Percentiles rank a stretch among this genome's conserved stretches.
Conservation (phyloP, 208 protist species). For the Wallacemonas rigidus region DNA sequence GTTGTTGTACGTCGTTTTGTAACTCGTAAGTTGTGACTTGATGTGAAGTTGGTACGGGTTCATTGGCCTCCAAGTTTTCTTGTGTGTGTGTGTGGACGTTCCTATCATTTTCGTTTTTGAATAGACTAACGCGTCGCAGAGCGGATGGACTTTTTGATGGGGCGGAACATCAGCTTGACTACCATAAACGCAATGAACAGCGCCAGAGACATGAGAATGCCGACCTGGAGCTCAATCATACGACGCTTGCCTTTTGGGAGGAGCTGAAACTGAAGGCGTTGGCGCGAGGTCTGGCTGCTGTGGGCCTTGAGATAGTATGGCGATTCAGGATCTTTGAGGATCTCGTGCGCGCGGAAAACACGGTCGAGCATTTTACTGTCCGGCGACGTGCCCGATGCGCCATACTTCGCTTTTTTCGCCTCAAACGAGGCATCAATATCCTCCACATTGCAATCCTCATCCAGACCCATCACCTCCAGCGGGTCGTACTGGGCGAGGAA, state of each 20-base stretch:
- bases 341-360: constrained; percentile 77
- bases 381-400: constrained; percentile 54
- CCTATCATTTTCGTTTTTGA: no score
- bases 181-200: constrained; percentile 47
- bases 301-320: constrained; percentile 84
- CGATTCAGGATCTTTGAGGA: constrained; percentile 80
- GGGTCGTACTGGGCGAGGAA: constrained; percentile 86
- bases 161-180: constrained; percentile 60
- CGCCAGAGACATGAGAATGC: constrained; percentile 48
- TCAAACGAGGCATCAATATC: constrained; percentile 76
- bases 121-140: constrained; percentile 56
- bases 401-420: constrained; percentile 60
- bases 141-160: constrained; percentile 66
- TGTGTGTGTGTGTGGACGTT: not conserved
- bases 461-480: constrained; percentile 71
- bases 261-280: constrained; percentile 82
- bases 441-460: constrained; percentile 68
- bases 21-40: no score
- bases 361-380: constrained; percentile 81
- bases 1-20: not conserved
- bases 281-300: constrained; percentile 66
- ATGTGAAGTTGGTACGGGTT: no score
- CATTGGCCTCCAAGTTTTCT: not conserved
- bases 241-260: constrained; percentile 71
- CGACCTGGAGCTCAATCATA: constrained; percentile 70